Percentiles rank a stretch among this genome's conserved stretches.
Evolutionary conservation across 352 stramenopile species (phyloP).

Genomic region (Globisporangium mamillatum): DNA sequence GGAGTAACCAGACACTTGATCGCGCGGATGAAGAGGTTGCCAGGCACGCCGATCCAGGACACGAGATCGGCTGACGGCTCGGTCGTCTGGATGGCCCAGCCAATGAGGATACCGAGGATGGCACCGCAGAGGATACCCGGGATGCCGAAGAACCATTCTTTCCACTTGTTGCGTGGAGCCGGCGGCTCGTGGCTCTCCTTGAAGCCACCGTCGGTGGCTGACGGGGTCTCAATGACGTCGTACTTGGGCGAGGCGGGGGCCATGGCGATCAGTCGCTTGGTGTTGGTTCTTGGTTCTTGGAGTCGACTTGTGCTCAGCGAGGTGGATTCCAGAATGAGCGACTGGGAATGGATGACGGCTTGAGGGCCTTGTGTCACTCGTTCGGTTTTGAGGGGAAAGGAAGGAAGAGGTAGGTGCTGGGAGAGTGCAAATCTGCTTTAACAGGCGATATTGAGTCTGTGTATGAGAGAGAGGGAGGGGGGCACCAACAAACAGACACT

Average conservation of each 20-base stretch:
- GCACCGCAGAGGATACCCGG: constrained; percentile 30
- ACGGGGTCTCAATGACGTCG: constrained; percentile 10
- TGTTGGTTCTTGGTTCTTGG: not conserved
- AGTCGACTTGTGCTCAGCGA: not conserved
- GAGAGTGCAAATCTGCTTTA: too few species aligned
- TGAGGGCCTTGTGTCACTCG: too few species aligned
- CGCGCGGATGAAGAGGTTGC: constrained; percentile 47
- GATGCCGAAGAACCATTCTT: constrained; percentile 20
- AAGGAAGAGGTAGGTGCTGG: too few species aligned
- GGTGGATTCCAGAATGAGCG: not conserved
- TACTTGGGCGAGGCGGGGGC: not conserved
- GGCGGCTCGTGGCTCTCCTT: constrained; percentile 9
- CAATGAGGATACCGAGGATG: constrained; percentile 24
- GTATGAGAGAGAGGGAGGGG: too few species aligned
- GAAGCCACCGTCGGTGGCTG: not conserved
- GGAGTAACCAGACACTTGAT: constrained; percentile 41
- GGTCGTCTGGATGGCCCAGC: constrained; percentile 19
- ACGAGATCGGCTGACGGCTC: constrained; percentile 7
- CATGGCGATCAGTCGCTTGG: not conserved
- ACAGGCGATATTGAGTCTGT: too few species aligned
- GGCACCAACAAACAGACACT: too few species aligned
- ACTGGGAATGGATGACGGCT: not conserved
- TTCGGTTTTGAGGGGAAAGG: too few species aligned
- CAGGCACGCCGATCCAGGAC: constrained; percentile 37
- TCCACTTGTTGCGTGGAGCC: not conserved